These are phyloP conservation scores for Lasiodiplodia theobromae DNA, from an alignment of 2,329 filamentous ascomycete genomes.

Conservation along the genomic window DNA sequence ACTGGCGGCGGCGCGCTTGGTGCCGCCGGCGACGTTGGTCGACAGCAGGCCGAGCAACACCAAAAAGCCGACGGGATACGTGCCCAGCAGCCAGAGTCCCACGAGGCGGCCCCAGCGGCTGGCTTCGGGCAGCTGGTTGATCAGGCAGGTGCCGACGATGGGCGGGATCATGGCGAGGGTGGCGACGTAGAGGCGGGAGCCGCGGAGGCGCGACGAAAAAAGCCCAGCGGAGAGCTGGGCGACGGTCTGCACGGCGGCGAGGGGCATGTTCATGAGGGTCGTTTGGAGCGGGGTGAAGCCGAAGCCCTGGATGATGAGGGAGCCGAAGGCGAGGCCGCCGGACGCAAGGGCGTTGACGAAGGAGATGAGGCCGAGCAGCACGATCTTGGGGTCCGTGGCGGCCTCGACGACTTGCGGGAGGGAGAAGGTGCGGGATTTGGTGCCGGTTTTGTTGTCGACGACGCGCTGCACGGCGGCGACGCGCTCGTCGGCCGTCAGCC, in stretches of 20 bases:
- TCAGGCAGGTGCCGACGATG: slow-evolving; percentile 63
- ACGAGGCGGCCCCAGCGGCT: slow-evolving; percentile 61
- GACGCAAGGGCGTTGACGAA: slow-evolving; percentile 45
- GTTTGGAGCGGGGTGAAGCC: slow-evolving; percentile 64
- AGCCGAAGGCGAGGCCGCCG: slow-evolving; percentile 66
- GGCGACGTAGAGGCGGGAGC: slow-evolving; percentile 60
- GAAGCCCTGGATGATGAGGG: slow-evolving; percentile 65
- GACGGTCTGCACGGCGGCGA: slow-evolving; percentile 66
- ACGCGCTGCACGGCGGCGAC: slow-evolving; percentile 64
- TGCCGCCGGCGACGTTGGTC: slow-evolving; percentile 72
- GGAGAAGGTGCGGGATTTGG: slow-evolving; percentile 56
- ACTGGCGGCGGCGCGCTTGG: slow-evolving; percentile 72
- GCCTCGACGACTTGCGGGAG: slow-evolving; percentile 60
- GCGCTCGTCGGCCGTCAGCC: slow-evolving; percentile 63
- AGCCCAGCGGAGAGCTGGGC: slow-evolving; percentile 66
- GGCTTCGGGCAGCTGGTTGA: slow-evolving; percentile 57
- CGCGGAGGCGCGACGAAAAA: slow-evolving; percentile 62
- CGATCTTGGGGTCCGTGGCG: slow-evolving; percentile 63
- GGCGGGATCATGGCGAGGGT: slow-evolving; percentile 62
- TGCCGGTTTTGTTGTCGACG: slow-evolving; percentile 51
- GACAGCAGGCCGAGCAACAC: slow-evolving; percentile 68
- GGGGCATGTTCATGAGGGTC: slow-evolving; percentile 68
- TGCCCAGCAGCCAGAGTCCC: slow-evolving; percentile 67
- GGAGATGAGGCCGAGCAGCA: slow-evolving; percentile 56
- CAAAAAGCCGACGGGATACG: slow-evolving; percentile 67